Evolutionary conservation across 129 eudicot genomes (phyloP), one percentile per base, ranked within the genome.

Genomic region (Lactuca saligna): DNA sequence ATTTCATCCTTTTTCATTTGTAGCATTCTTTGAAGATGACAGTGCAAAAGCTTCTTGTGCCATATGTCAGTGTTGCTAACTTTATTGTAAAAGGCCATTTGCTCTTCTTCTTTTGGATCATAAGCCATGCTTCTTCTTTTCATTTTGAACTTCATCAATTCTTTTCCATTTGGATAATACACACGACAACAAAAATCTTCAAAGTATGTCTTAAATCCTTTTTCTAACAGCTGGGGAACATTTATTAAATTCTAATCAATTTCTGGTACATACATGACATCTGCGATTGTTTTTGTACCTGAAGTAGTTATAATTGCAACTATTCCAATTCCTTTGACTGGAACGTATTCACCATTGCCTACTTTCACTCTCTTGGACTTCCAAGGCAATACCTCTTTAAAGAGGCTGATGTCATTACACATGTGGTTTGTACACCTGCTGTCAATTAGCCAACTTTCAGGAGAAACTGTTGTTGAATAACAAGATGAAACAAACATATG

Each of bases 61-160:
- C 59, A 54, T n/a, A 14, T 16, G 5, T 54, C 33, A 8, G 33
- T 54, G 59, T 14, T 16, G 25, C 0, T 54, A 9, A 5, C 32
- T 4, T 17, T 17, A 6, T 10, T 17, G 4, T 0, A 54, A 11
- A n/a, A 54, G 17, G 59, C 59, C 31, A 17, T 8, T 1, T 62
- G 33, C n/a, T 33, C 17, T 8, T 54, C 68, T 16, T 62, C 51
- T 37, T 14, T 11, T 61, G 59, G 59, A 54, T 54, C 59, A 54
- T 4, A 16, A 16, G 20, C 1, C 2, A 54, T 4, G 25, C 59
- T 54, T 54, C 32, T 54, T 2, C 31, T 10, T 13, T 17, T 54
- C 59, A 54, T 54, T n/a, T 54, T 54, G 4, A 54, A 8, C 8
- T 6, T 16, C 8, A 54, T 0, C 8, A 17, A 5, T 5, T 54